Percentiles rank a stretch among this genome's conserved stretches.
phyloP scores from a whole-genome alignment of 768 basidiomycete species.

The Leccinum aurantiacum region DNA sequence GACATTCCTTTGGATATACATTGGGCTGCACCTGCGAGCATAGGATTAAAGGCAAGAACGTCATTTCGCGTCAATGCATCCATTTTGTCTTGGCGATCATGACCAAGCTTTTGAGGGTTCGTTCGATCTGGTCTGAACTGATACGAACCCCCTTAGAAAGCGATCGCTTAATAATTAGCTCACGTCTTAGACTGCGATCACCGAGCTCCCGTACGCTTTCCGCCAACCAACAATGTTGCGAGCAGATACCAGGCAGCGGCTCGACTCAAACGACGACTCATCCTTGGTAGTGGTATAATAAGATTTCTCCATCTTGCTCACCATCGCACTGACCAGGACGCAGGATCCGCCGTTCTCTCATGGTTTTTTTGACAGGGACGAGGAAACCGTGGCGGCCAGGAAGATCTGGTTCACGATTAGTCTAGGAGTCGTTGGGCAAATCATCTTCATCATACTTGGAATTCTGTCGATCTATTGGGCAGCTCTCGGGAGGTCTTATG shows the following conservation, averaged over 20 bases:
- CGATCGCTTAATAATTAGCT: slow-evolving; percentile 21
- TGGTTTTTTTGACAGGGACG: slow-evolving; percentile 29
- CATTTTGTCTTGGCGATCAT: neutral
- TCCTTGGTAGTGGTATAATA: slow-evolving; percentile 13
- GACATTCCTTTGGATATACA: slow-evolving; percentile 24
- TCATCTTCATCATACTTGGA: slow-evolving; percentile 45
- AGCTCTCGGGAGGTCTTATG: slow-evolving; percentile 46
- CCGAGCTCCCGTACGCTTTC: neutral
- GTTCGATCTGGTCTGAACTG: neutral
- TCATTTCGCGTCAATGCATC: neutral
- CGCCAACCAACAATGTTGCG: slow-evolving; percentile 1
- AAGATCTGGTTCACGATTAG: slow-evolving; percentile 43
- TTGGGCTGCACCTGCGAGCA: slow-evolving; percentile 1
- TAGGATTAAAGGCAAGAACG: neutral
- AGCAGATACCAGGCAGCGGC: slow-evolving; percentile 1
- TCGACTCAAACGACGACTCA: slow-evolving; percentile 1
- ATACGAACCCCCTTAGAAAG: neutral
- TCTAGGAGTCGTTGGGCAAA: slow-evolving; percentile 33
- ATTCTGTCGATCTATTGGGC: slow-evolving; percentile 64
- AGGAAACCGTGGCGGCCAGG: slow-evolving; percentile 33
- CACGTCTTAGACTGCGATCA: neutral
- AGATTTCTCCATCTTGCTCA: neutral
- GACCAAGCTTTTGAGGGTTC: neutral
- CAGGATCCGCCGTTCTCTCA: slow-evolving; percentile 33
- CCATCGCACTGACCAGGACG: slow-evolving; percentile 6